Conservation (phyloP, 208 protist genomes). For the Hexamita inflata region DNA sequence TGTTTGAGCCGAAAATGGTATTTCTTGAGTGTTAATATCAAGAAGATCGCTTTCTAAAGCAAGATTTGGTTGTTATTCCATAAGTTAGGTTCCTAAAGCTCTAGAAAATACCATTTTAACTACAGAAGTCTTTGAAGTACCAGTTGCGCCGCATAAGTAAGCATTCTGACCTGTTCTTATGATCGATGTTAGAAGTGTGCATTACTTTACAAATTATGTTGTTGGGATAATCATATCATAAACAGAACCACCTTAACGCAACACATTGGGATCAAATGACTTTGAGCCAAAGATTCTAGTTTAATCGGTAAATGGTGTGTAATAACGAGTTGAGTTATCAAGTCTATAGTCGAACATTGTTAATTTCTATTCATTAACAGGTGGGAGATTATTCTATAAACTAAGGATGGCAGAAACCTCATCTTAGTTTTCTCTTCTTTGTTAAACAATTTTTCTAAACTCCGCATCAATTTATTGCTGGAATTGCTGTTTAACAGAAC, state of each 20-base stretch:
- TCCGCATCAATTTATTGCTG: background rate
- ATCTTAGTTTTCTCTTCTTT: background rate
- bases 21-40: background rate
- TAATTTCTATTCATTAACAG: background rate
- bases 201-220: constrained; percentile 8
- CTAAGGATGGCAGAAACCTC: background rate
- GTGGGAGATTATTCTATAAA: background rate
- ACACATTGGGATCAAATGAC: background rate
- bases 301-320: background rate
- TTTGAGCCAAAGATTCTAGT: constrained; percentile 3
- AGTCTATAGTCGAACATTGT: constrained; percentile 10
- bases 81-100: background rate
- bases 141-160: constrained; percentile 13
- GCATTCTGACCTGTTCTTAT: background rate
- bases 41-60: background rate
- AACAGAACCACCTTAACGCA: constrained; percentile 3
- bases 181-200: background rate
- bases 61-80: background rate
- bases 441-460: background rate
- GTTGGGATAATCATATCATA: constrained; percentile 29
- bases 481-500: background rate
- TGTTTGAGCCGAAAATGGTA: constrained; percentile 24
- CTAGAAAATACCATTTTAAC: constrained; percentile 15
- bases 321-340: constrained; percentile 13
- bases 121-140: constrained; percentile 20